Percentiles rank a stretch among this genome's conserved stretches.
phyloP scores from a whole-genome alignment of 331 rosid species.

The Malus hybrid region DNA sequence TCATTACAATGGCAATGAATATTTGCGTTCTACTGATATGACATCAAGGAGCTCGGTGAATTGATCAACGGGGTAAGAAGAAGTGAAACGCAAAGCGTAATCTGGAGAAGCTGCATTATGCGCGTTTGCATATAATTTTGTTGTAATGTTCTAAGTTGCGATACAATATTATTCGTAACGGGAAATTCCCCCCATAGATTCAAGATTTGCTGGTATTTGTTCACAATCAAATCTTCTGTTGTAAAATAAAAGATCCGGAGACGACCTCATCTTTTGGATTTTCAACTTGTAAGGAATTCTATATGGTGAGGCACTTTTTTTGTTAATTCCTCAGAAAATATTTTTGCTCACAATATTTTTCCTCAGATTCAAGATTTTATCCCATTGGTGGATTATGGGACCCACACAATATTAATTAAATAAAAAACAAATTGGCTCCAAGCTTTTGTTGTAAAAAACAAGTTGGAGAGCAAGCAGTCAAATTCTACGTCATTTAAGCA shows the following conservation, averaged over 20 bases:
- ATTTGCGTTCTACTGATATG: background rate
- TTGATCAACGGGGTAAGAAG: background rate
- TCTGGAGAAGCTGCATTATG: background rate
- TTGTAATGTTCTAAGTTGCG: too few relatives aligned
- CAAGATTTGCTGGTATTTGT: background rate
- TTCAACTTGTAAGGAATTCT: background rate
- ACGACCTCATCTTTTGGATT: background rate
- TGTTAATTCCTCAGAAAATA: too few relatives aligned
- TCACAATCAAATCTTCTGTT: background rate
- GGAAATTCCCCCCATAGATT: background rate
- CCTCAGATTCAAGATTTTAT: too few relatives aligned
- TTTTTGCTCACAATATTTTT: too few relatives aligned
- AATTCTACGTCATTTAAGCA: too few relatives aligned
- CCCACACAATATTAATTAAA: too few relatives aligned
- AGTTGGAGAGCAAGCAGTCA: too few relatives aligned
- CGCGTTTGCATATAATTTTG: background rate
- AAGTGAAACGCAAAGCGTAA: background rate
- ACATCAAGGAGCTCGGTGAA: background rate
- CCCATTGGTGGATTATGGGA: too few relatives aligned
- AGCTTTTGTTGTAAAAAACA: too few relatives aligned
- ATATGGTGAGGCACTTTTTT: too few relatives aligned
- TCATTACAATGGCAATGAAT: conserved; percentile 58
- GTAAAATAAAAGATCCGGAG: background rate
- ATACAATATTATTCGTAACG: background rate
- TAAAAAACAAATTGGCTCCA: too few relatives aligned